phyloP scores from a whole-genome alignment of 306 rosid genomes.

The Trifolium subterraneum region DNA sequence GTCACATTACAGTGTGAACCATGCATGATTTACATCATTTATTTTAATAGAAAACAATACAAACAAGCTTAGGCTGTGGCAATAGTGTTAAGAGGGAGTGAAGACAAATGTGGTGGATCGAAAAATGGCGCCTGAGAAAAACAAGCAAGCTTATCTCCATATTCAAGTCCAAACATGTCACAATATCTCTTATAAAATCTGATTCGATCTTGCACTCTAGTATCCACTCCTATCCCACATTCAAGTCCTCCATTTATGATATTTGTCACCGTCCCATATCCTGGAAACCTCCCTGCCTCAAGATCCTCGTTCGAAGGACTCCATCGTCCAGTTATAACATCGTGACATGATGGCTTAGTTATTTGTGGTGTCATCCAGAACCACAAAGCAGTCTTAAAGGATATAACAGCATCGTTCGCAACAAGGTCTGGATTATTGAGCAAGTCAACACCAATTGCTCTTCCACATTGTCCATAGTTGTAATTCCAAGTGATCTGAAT shows the following conservation, averaged over 20 bases:
- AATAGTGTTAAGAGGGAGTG: background rate
- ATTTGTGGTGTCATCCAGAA: conserved; percentile 75
- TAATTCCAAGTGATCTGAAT: conserved; percentile 63
- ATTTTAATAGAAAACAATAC: background rate
- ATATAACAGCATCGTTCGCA: conserved; percentile 51
- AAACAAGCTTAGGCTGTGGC: background rate
- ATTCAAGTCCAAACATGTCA: conserved; percentile 9
- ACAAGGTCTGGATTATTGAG: conserved; percentile 65
- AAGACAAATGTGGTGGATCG: background rate
- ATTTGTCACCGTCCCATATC: conserved; percentile 62
- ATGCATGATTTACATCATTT: background rate
- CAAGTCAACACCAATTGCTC: conserved; percentile 55
- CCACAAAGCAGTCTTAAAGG: conserved; percentile 76
- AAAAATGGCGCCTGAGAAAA: conserved; percentile 10
- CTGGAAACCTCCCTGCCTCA: conserved; percentile 50
- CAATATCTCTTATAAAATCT: conserved; percentile 59
- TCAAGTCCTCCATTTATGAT: conserved; percentile 65
- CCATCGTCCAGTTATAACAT: conserved; percentile 61
- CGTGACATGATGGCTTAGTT: conserved; percentile 63
- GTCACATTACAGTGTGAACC: background rate
- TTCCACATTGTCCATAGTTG: conserved; percentile 68
- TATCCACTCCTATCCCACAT: conserved; percentile 46
- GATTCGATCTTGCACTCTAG: conserved; percentile 46
- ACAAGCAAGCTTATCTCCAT: conserved; percentile 39
- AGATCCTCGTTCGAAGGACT: conserved; percentile 47